Evolutionary conservation across 768 basidiomycete species (phyloP).

Genomic region (Podaxis sp.): DNA sequence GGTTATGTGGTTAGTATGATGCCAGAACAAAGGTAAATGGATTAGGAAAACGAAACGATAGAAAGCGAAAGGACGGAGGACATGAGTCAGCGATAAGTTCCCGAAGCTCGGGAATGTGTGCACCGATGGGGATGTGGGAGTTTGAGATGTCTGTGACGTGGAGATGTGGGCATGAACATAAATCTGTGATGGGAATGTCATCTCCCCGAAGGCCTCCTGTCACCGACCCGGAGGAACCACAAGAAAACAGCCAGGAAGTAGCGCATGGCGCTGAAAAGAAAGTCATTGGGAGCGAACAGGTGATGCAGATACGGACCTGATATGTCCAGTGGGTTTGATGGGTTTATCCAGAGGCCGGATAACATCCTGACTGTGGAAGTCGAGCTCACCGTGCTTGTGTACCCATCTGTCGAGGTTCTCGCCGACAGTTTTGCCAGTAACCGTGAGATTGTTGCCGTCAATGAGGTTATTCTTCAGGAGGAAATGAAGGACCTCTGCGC

Average conservation of each 20-base stretch:
- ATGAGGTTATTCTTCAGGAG: conserved; percentile 85
- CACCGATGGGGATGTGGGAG: not conserved
- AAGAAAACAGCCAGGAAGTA: not conserved
- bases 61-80: not conserved
- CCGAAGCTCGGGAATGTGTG: not conserved
- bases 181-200: not conserved
- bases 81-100: not conserved
- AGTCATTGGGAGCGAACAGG: not conserved
- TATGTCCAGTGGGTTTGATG: conserved; percentile 87
- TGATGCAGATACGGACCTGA: conserved; percentile 56
- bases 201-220: not conserved
- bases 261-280: conserved; percentile 8
- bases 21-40: not conserved
- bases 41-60: not conserved
- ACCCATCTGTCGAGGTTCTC: conserved; percentile 93
- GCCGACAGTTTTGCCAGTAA: conserved; percentile 86
- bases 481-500: conserved; percentile 77
- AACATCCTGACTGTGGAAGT: conserved; percentile 71
- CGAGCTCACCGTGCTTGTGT: conserved; percentile 74
- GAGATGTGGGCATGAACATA: not conserved
- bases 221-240: not conserved
- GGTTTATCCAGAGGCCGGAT: conserved; percentile 86
- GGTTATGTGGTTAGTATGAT: not conserved
- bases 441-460: conserved; percentile 88
- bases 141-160: conserved; percentile 5